These are phyloP conservation scores for Suillus subluteus DNA, from an alignment of 768 basidiomycete species.

Conservation along the genomic window DNA sequence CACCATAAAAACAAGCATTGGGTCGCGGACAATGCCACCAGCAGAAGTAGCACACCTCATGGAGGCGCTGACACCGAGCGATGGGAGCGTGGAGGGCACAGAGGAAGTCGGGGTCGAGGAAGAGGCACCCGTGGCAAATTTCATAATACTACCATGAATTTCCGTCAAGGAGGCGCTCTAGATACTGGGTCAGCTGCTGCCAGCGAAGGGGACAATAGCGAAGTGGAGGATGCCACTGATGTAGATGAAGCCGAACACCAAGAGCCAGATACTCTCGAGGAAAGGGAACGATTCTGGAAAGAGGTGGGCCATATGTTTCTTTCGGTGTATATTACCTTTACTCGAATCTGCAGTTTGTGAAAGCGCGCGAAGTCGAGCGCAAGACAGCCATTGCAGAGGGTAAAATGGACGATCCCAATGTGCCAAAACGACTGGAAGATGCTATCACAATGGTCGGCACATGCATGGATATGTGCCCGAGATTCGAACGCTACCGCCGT, in stretches of 20 bases:
- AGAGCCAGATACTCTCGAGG: conserved; percentile 60
- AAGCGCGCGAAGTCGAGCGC: conserved; percentile 71
- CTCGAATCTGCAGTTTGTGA: conserved; percentile 56
- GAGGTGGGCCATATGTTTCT: conserved; percentile 51
- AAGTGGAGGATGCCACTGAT: conserved; percentile 36
- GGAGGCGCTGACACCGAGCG: conserved; percentile 50
- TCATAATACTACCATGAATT: conserved; percentile 43
- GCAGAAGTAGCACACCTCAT: conserved; percentile 40
- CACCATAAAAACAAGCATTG: conserved; percentile 63
- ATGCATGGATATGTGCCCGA: conserved; percentile 92
- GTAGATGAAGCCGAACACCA: conserved; percentile 45
- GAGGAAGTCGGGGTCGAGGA: conserved; percentile 50
- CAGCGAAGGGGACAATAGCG: conserved; percentile 40
- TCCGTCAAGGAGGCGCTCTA: conserved; percentile 30
- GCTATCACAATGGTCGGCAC: conserved; percentile 94
- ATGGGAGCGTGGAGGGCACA: conserved; percentile 66
- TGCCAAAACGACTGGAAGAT: conserved; percentile 80
- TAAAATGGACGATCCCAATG: conserved; percentile 85
- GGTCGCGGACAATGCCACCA: conserved; percentile 46
- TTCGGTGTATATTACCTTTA: conserved; percentile 24
- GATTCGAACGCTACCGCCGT: conserved; percentile 89
- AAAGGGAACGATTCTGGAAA: conserved; percentile 70
- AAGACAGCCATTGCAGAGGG: conserved; percentile 79
- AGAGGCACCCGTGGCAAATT: conserved; percentile 41
- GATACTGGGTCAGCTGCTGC: conserved; percentile 35